Evolutionary conservation across 495 filamentous ascomycete species (phyloP).

Genomic region (Aspergillus coremiiformis): DNA sequence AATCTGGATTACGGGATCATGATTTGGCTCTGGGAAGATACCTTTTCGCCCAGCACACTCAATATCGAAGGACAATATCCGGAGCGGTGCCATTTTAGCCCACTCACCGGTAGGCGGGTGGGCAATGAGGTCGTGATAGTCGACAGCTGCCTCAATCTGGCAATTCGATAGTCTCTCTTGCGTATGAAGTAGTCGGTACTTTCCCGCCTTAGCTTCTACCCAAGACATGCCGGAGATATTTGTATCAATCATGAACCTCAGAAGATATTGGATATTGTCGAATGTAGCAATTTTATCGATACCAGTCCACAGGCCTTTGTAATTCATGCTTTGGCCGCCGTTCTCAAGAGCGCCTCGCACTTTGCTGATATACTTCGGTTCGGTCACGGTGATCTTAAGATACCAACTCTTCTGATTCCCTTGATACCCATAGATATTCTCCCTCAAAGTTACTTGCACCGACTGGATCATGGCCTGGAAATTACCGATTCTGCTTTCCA

Average conservation of each 20-base stretch:
- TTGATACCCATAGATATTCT: constrained; percentile 88
- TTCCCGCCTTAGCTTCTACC: constrained; percentile 74
- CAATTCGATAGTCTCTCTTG: constrained; percentile 74
- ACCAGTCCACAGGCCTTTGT: constrained; percentile 79
- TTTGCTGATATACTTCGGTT: constrained; percentile 70
- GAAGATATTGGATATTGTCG: constrained; percentile 88
- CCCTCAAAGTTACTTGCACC: constrained; percentile 68
- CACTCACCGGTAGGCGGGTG: constrained; percentile 91
- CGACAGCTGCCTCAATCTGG: constrained; percentile 84
- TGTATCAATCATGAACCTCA: constrained; percentile 97
- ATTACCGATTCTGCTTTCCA: constrained; percentile 66
- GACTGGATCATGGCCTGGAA: constrained; percentile 59
- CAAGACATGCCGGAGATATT: constrained; percentile 93
- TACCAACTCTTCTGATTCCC: constrained; percentile 89
- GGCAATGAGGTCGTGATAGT: constrained; percentile 75
- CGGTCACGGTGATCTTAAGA: constrained; percentile 83
- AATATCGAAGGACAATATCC: constrained; percentile 95
- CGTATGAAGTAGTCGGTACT: constrained; percentile 58
- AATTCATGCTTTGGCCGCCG: constrained; percentile 61
- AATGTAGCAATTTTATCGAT: constrained; percentile 73
- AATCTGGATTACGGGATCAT: constrained; percentile 96
- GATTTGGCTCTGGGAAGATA: constrained; percentile 85
- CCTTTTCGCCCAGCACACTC: constrained; percentile 97
- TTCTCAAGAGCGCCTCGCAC: constrained; percentile 66
- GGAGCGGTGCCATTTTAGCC: constrained; percentile 95